Conservation (phyloP, 2,329 filamentous ascomycete species). For the Fusarium chuoi region DNA sequence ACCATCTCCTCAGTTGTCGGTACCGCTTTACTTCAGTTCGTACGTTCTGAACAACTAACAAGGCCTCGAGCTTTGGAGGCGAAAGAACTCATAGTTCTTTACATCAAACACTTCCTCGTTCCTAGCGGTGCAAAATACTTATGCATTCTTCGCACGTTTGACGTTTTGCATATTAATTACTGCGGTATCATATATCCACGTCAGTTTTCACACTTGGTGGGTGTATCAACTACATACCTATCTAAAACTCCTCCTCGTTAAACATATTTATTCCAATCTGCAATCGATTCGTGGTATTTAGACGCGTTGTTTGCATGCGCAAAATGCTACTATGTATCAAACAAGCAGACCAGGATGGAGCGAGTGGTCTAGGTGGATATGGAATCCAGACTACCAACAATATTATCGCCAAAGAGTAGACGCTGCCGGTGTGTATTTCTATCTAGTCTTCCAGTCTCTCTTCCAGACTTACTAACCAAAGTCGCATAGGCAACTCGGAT, state of each 20-base stretch:
- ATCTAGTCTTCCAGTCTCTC: background rate
- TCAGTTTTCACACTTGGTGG: background rate
- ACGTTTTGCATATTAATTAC: background rate
- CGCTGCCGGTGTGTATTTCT: constrained; percentile 41
- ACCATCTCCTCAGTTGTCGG: constrained; percentile 29
- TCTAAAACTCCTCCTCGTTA: background rate
- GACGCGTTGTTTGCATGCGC: constrained; percentile 25
- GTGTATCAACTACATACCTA: background rate
- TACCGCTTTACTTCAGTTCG: constrained; percentile 23
- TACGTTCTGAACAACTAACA: constrained; percentile 14
- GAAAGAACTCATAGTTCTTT: background rate
- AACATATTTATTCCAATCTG: background rate
- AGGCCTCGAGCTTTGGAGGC: constrained; percentile 13
- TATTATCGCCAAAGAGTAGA: constrained; percentile 46
- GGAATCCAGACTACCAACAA: constrained; percentile 37
- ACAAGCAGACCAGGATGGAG: constrained; percentile 36
- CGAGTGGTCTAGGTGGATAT: constrained; percentile 46
- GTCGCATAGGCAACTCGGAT: constrained; percentile 35
- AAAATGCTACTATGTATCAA: constrained; percentile 46
- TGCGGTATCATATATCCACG: background rate
- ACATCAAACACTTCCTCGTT: background rate
- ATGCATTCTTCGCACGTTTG: background rate
- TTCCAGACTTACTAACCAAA: constrained; percentile 6
- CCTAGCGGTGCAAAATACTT: background rate
- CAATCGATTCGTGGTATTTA: constrained; percentile 10